A percentile compares a stretch with the other conserved stretches of the same genome.
Evolutionary conservation across 1,139 yeast genomes (phyloP).

Genomic region (Candida labiduridarum): DNA sequence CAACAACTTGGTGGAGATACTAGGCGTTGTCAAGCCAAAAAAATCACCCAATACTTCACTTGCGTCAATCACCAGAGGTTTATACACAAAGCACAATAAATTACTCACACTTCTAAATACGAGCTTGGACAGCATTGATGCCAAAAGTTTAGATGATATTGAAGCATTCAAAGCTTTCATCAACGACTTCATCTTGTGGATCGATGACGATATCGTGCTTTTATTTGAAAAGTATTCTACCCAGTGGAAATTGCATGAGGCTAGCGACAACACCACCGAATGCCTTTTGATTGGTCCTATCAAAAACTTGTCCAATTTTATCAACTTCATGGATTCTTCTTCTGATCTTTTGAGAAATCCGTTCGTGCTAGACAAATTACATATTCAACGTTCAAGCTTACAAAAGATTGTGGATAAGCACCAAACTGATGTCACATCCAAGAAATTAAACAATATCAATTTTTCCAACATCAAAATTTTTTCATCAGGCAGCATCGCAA

Average conservation of each 20-base stretch:
- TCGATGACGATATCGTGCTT: constrained; percentile 33
- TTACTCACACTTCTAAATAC: constrained; percentile 27
- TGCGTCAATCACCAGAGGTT: constrained; percentile 41
- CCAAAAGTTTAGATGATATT: constrained; percentile 21
- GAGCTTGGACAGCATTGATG: constrained; percentile 19
- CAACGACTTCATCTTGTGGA: constrained; percentile 44
- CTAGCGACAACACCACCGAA: constrained; percentile 17
- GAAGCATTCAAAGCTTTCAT: constrained; percentile 39
- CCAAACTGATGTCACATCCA: constrained; percentile 19
- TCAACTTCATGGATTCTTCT: constrained; percentile 31
- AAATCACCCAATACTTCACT: constrained; percentile 24
- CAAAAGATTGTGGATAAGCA: constrained; percentile 23
- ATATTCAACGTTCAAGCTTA: constrained; percentile 21
- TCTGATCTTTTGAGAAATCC: constrained; percentile 37
- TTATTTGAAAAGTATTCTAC: constrained; percentile 36
- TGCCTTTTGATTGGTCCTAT: constrained; percentile 34
- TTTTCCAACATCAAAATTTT: constrained; percentile 39
- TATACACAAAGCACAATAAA: constrained; percentile 42
- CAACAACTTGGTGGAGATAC: constrained; percentile 35
- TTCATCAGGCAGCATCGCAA: constrained; percentile 18
- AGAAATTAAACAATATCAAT: constrained; percentile 33
- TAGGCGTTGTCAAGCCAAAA: constrained; percentile 38
- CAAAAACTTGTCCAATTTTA: constrained; percentile 33
- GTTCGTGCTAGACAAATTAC: constrained; percentile 39
- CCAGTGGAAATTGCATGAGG: constrained; percentile 15